A percentile compares a stretch with the other conserved stretches of the same genome.
These are phyloP conservation scores for Schwanniomyces yamadae DNA, from an alignment of 805 yeast genomes.

Conservation along the genomic window DNA sequence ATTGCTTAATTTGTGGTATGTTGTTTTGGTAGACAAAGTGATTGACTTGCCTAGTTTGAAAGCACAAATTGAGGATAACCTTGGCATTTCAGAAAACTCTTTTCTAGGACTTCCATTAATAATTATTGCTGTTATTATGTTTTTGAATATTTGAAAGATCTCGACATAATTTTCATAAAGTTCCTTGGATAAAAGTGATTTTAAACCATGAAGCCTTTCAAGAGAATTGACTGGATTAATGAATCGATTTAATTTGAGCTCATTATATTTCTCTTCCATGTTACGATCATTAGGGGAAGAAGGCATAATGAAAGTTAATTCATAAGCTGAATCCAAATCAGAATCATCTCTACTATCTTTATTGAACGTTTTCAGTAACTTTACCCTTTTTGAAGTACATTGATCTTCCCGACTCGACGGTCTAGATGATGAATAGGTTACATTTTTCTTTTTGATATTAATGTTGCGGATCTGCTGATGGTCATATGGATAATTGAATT, in stretches of 20 bases:
- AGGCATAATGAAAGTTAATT: constrained; percentile 1
- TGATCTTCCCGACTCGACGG: not conserved
- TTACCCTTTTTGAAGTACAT: not conserved
- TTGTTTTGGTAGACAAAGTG: constrained; percentile 32
- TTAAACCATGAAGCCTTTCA: constrained; percentile 24
- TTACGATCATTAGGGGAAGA: not conserved
- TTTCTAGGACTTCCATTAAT: not conserved
- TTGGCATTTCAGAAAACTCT: constrained; percentile 1
- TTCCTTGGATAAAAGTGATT: constrained; percentile 27
- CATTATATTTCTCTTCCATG: constrained; percentile 1
- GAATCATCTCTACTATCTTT: not conserved
- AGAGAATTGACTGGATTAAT: constrained; percentile 16
- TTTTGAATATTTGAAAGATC: constrained; percentile 29
- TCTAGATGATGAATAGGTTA: not conserved
- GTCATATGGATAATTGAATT: constrained; percentile 9
- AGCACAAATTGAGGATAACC: constrained; percentile 22
- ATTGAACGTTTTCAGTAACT: not conserved
- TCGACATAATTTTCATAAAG: constrained; percentile 29
- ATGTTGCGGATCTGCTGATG: not conserved
- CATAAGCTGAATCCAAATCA: constrained; percentile 6
- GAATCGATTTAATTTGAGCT: too few species aligned
- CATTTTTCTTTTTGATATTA: not conserved
- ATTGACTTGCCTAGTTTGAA: constrained; percentile 33
- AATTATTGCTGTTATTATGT: constrained; percentile 18
- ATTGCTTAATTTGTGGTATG: constrained; percentile 33